These are phyloP conservation scores for Fistulinella cinereoalba DNA, from an alignment of 1,284 basidiomycete species.

Conservation along the genomic window DNA sequence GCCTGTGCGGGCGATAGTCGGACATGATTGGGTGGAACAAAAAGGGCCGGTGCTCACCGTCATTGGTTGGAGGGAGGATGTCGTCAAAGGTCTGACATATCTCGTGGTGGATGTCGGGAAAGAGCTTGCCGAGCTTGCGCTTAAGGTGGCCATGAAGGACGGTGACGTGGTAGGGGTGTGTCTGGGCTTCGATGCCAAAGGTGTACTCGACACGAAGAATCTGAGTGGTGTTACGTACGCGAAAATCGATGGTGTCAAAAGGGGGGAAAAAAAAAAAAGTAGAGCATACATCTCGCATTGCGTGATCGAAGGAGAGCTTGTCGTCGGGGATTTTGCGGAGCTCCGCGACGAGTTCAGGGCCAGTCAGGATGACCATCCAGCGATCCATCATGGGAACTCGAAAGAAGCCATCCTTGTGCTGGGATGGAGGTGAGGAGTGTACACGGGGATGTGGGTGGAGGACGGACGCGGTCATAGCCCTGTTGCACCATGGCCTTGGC, in stretches of 20 bases:
- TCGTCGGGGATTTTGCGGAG: slow-evolving; percentile 38
- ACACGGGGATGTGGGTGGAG: background rate
- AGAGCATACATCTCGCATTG: slow-evolving; percentile 33
- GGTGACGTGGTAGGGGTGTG: slow-evolving; percentile 38
- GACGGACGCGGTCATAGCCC: slow-evolving; percentile 37
- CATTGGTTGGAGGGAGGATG: slow-evolving; percentile 24
- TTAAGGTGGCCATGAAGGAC: slow-evolving; percentile 38
- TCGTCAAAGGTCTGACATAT: slow-evolving; percentile 34
- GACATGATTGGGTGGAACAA: slow-evolving; percentile 7
- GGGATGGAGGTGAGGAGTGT: slow-evolving; percentile 16
- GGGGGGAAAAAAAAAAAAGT: slow-evolving; percentile 6
- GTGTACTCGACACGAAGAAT: slow-evolving; percentile 38
- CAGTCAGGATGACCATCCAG: slow-evolving; percentile 37
- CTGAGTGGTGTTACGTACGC: slow-evolving; percentile 23
- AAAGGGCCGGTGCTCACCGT: slow-evolving; percentile 18
- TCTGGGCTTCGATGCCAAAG: slow-evolving; percentile 34
- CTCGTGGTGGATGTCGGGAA: slow-evolving; percentile 40
- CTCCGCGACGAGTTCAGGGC: slow-evolving; percentile 36
- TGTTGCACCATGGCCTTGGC: slow-evolving; percentile 35
- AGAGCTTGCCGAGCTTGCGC: slow-evolving; percentile 35
- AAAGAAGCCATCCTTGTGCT: slow-evolving; percentile 36
- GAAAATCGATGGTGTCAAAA: slow-evolving; percentile 3
- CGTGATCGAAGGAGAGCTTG: slow-evolving; percentile 36
- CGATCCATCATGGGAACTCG: slow-evolving; percentile 38
- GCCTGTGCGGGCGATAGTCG: slow-evolving; percentile 17